Percentiles rank a stretch among this genome's conserved stretches.
These are phyloP conservation scores for Aspergillus brasiliensis DNA, from an alignment of 2,329 filamentous ascomycete genomes.

Conservation along the genomic window DNA sequence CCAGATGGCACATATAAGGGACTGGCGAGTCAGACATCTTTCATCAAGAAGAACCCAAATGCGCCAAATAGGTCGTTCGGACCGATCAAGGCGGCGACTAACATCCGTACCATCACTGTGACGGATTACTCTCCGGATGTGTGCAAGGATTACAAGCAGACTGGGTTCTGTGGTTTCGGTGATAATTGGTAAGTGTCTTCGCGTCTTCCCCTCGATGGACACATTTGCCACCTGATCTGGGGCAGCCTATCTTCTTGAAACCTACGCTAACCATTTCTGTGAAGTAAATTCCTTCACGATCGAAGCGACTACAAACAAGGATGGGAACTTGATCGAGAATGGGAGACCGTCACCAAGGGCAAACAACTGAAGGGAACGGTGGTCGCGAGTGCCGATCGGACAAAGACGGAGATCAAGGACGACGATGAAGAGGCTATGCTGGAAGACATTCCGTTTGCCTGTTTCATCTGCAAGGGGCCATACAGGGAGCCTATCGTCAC, in stretches of 20 bases:
- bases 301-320: constrained; percentile 75
- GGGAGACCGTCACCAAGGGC: constrained; percentile 78
- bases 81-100: constrained; percentile 81
- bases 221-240: neutral
- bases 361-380: constrained; percentile 49
- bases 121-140: constrained; percentile 91
- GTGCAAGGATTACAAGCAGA: constrained; percentile 92
- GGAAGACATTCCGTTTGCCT: constrained; percentile 85
- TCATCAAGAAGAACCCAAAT: constrained; percentile 80
- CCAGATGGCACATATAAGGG: constrained; percentile 76
- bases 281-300: constrained; percentile 62
- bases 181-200: constrained; percentile 61
- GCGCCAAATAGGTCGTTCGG: constrained; percentile 69
- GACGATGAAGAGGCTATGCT: constrained; percentile 70
- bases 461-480: constrained; percentile 77
- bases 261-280: neutral
- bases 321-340: constrained; percentile 93
- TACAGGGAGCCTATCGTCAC: constrained; percentile 84
- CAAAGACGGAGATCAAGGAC: constrained; percentile 52
- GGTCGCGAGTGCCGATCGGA: constrained; percentile 41
- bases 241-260: too few relatives aligned
- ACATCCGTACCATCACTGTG: constrained; percentile 85
- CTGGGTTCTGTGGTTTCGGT: constrained; percentile 70
- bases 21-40: constrained; percentile 69
- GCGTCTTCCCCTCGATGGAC: neutral